These are phyloP conservation scores for Alopecurus myosuroides DNA, from an alignment of 176 grass and related monocot species.

Conservation along the genomic window DNA sequence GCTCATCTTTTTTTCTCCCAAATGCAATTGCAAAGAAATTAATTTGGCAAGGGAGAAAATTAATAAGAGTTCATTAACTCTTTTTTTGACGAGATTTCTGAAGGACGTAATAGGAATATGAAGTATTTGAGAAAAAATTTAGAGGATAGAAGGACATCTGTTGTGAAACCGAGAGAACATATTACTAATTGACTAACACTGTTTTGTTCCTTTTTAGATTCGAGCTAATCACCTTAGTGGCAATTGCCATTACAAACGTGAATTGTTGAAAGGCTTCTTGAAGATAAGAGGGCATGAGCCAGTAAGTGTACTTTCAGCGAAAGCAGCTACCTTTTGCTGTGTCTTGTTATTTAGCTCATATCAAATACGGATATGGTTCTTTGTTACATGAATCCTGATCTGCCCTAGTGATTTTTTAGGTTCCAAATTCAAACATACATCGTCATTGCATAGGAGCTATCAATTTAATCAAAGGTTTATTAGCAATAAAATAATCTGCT, in stretches of 20 bases:
- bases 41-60: neutral
- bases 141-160: neutral
- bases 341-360: neutral
- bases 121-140: neutral
- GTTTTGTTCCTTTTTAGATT: slow-evolving; percentile 47
- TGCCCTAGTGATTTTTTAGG: neutral
- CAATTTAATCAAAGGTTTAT: neutral
- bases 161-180: neutral
- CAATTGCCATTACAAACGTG: slow-evolving; percentile 90
- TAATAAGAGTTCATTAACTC: neutral
- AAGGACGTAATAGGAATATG: neutral
- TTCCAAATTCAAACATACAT: neutral
- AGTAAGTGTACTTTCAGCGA: slow-evolving; percentile 40
- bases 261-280: slow-evolving; percentile 81
- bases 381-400: neutral
- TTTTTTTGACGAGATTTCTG: neutral
- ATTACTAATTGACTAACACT: slow-evolving; percentile 3
- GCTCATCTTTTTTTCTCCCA: neutral
- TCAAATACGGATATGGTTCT: neutral
- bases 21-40: neutral
- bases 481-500: neutral
- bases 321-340: neutral
- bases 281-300: slow-evolving; percentile 89
- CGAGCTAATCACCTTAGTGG: slow-evolving; percentile 94
- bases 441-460: neutral